A percentile compares a stretch with the other conserved stretches of the same genome.
Evolutionary conservation across 345 rosid genomes (phyloP).

Genomic region (Pistacia vera): DNA sequence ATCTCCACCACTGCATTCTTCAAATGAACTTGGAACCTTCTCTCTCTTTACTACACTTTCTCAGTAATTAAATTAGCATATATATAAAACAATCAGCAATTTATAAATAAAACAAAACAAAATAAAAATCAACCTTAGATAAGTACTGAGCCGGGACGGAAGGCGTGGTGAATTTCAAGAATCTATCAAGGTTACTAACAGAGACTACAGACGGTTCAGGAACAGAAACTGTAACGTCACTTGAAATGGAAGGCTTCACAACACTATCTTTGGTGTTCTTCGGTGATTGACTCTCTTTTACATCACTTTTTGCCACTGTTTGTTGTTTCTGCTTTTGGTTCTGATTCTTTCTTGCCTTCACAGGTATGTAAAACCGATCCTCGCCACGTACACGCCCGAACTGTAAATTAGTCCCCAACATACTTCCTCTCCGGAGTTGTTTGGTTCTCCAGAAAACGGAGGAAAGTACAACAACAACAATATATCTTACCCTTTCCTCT

Average conservation of each 20-base stretch:
- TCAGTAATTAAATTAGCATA: slow-evolving; percentile 1
- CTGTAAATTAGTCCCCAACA: slow-evolving; percentile 42
- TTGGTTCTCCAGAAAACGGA: slow-evolving; percentile 13
- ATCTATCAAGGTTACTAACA: slow-evolving; percentile 40
- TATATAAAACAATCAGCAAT: not conserved
- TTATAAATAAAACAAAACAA: too few relatives aligned
- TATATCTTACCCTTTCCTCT: not conserved
- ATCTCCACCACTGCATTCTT: not conserved
- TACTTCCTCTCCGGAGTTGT: slow-evolving; percentile 15
- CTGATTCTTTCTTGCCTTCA: slow-evolving; percentile 42
- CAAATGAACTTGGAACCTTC: not conserved
- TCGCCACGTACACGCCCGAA: slow-evolving; percentile 32
- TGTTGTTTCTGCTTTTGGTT: slow-evolving; percentile 24
- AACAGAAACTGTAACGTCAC: slow-evolving; percentile 3
- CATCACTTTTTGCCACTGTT: slow-evolving; percentile 18
- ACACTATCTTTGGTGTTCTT: slow-evolving; percentile 6
- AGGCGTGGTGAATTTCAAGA: slow-evolving; percentile 43
- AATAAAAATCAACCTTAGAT: slow-evolving; percentile 31
- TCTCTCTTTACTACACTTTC: not conserved
- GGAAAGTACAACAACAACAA: not conserved
- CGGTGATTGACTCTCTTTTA: slow-evolving; percentile 13
- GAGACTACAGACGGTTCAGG: slow-evolving; percentile 23
- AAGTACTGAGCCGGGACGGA: slow-evolving; percentile 39
- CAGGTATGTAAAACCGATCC: slow-evolving; percentile 42
- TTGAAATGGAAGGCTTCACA: slow-evolving; percentile 10